Base-by-base conservation (phyloP, 208 protist genomes). In the Trypanosoma congolense region DNA sequence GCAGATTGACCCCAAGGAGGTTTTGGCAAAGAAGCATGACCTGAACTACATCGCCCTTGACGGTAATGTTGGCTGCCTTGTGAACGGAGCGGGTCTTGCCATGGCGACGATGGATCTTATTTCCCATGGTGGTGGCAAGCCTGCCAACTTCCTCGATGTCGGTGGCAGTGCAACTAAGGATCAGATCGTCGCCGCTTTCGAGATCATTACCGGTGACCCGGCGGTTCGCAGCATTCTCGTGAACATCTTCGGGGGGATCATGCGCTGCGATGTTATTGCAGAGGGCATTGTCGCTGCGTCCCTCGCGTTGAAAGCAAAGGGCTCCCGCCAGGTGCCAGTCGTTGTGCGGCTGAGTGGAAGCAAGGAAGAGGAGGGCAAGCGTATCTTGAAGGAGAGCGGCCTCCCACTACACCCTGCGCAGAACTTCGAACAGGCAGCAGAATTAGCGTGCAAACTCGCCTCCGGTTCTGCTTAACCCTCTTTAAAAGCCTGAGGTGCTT, bases 81-180 rank as follows among this genome's bases (percentile, higher is more conserved):
- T 99, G 41, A 99, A 99, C 66, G 98, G 98, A 66, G 98, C 96
- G 24, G 98, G 96, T 63, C 91, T 99, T 8, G 98, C 98, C 43
- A 99, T 99, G 98, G 98, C 98, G 19, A 99, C 98, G 28, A 99
- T 99, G 98, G 98, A 99, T 66, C 96, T 99, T 70, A 99, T 99
- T 65, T 98, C 98, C 56, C 76, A 99, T 14, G 74, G 98, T 70
- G 97, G 98, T 52, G 98, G 97, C 46, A 85, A 74, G 40, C 98
- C 98, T 31, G 98, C 98, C 29, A 99, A 99, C 96, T 99, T 99
- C 81, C 90, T 99, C 25, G 98, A 99, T 58, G 92, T 99, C 38
- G 97, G 98, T 66, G 98, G 98, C 58, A 90, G 86, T 66, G 93
- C 93, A 26, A 80, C 67, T 10, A 81, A 81, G 69, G 77, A 86